Evolutionary conservation across 2,329 filamentous ascomycete genomes (phyloP), one percentile per base, ranked within the genome.

Genomic region (Zarea fungicola): DNA sequence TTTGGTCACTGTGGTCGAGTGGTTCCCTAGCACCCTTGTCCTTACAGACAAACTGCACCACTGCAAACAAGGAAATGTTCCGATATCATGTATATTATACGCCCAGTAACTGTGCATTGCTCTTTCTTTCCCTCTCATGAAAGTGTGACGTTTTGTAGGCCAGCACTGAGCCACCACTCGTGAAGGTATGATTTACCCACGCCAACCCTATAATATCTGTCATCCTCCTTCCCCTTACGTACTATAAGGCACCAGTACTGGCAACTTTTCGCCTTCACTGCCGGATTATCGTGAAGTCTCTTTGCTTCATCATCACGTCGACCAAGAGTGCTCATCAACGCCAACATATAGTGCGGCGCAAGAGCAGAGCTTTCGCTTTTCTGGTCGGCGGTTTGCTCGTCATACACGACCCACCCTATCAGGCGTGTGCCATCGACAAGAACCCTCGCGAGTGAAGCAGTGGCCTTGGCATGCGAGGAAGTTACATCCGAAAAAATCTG

Each of bases 381-480:
- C n/a, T 23, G 16, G 34, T 49, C 44, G 16, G 43, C 19, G 8
- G 44, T 18, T 6, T 42, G 25, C 3, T 44, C 40, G 14, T 49
- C 48, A 8, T 50, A 51, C 6, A 54, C 53, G 4, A 41, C 25
- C 52, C 52, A 54, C 23, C 52, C 52, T 3, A 54, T n/a, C 29
- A 14, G 42, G 5, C 21, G 37, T 32, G 23, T 47, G 13, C 42
- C 16, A 19, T 43, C 35, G 11, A 47, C 21, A 13, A 54, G 43
- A 16, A 34, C 49, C 4, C 34, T 34, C 8, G 52, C 52, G 35
- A 54, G 37, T 5, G 42, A 43, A 4, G 41, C 41, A 9, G 52
- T 54, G 8, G n/a, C 11, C n/a, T 47, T 54, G 25, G 45, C 49
- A 19, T 54, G 42, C 21, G 49, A 54, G 6, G 49, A 21, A 36